Evolutionary conservation across 2,329 filamentous ascomycete species (phyloP).

Genomic region (Fusarium compactum): DNA sequence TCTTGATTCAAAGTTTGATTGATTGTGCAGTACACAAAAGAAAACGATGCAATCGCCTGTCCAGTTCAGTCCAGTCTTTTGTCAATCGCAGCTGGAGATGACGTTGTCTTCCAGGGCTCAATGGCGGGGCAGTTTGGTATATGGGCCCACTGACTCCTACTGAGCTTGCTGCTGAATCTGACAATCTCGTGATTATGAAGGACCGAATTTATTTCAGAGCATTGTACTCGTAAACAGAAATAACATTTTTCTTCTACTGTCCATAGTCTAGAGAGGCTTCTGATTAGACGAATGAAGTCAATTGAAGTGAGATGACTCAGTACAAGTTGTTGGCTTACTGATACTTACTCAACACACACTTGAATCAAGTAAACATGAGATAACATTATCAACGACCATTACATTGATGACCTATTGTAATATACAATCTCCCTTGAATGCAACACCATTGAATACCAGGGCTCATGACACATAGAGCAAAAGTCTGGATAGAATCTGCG

Average conservation of each 20-base stretch:
- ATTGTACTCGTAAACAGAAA: neutral
- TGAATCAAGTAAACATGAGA: conserved; percentile 17
- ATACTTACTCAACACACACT: conserved; percentile 20
- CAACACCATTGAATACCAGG: neutral
- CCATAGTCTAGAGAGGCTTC: neutral
- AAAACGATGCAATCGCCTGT: neutral
- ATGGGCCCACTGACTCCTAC: conserved; percentile 21
- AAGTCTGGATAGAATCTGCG: neutral
- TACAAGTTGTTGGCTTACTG: conserved; percentile 24
- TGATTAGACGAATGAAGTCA: neutral
- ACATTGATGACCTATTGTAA: neutral
- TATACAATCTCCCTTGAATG: neutral
- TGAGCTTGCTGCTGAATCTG: conserved; percentile 1
- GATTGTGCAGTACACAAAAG: conserved; percentile 1
- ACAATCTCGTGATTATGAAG: neutral
- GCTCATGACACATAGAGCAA: neutral
- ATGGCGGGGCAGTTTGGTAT: conserved; percentile 30
- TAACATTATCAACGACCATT: neutral
- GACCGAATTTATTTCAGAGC: neutral
- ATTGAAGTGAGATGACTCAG: neutral
- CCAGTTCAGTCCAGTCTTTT: conserved; percentile 6
- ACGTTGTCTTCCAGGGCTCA: conserved; percentile 30
- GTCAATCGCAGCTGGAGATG: conserved; percentile 13
- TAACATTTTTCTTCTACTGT: neutral
- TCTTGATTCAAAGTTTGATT: conserved; percentile 2